Evolutionary conservation across 495 filamentous ascomycete species (phyloP), one percentile per base, ranked within the genome.

Genomic region (Talaromyces adpressus): DNA sequence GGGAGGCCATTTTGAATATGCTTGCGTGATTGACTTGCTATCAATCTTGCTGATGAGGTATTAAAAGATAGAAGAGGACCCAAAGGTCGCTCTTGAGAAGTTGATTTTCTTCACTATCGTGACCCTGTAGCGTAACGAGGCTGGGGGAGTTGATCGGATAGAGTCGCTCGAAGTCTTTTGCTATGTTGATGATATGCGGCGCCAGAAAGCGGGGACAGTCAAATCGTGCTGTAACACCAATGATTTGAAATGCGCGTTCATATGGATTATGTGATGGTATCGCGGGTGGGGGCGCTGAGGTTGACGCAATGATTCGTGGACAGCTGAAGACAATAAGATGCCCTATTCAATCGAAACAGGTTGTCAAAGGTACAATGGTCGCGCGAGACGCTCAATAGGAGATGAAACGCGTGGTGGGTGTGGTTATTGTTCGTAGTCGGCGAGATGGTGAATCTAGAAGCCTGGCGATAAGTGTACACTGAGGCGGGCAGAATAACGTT

Each of bases 1-100:
- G 78, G 32, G 77, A 76, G 59, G 71, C 73, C 78, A 80, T 81
- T 47, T 63, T 67, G 61, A 63, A 54, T 65, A 61, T 59, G 18
- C 16, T 23, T 22, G 23, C 12, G 22, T 7, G 20, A 32, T 25
- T 20, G 6, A 34, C 18, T 29, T 16, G 58, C 1, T 11, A 12
- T 52, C 41, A 52, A 32, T 41, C 41, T 30, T 20, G 18, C 57
- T n/a, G 4, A 34, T n/a, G 25, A 9, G 29, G 14, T 27, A 22
- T 60, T 3, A 16, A 39, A 20, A 4, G 23, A 60, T 27, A 45
- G n/a, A 60, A 60, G 58, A 60, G 58, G 58, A 60, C 58, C 58
- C 22, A 45, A 36, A 22, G 58, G 58, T 22, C 58, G 18, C 58
- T 60, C 58, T 60, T 27, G 51, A 14, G 16, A 20, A 9, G 5